These are phyloP conservation scores for Poa annua DNA, from an alignment of 176 grass and related monocot genomes.

Conservation along the genomic window DNA sequence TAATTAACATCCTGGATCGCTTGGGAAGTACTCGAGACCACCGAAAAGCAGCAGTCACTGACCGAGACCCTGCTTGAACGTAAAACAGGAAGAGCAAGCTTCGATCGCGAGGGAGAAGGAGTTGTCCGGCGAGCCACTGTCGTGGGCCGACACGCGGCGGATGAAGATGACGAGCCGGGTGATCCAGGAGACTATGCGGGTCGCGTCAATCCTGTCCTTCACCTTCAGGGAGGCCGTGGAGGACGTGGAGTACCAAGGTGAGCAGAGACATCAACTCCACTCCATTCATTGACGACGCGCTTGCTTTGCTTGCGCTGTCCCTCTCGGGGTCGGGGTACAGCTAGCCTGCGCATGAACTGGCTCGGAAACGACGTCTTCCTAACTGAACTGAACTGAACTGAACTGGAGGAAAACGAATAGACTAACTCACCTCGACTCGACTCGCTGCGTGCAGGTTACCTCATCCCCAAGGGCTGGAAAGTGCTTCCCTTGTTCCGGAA, in stretches of 20 bases:
- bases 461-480: conserved; percentile 99
- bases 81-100: conserved; percentile 77
- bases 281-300: neutral
- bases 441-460: conserved; percentile 64
- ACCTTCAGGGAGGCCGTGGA: conserved; percentile 97
- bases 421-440: conserved; percentile 14
- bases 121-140: conserved; percentile 43
- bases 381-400: conserved; percentile 27
- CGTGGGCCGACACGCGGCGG: conserved; percentile 77
- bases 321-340: conserved; percentile 26
- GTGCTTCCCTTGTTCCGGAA: conserved; percentile 95
- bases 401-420: conserved; percentile 12
- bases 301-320: neutral
- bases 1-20: neutral
- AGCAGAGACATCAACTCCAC: neutral
- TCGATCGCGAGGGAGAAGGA: conserved; percentile 67
- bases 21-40: too few relatives aligned
- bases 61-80: neutral
- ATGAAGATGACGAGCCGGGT: conserved; percentile 81
- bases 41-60: neutral
- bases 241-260: conserved; percentile 96
- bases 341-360: conserved; percentile 48
- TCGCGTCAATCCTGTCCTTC: conserved; percentile 97
- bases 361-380: conserved; percentile 46
- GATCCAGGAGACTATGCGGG: conserved; percentile 97